phyloP scores from a whole-genome alignment of 1,284 basidiomycete species.

The Ustilago loliicola region DNA sequence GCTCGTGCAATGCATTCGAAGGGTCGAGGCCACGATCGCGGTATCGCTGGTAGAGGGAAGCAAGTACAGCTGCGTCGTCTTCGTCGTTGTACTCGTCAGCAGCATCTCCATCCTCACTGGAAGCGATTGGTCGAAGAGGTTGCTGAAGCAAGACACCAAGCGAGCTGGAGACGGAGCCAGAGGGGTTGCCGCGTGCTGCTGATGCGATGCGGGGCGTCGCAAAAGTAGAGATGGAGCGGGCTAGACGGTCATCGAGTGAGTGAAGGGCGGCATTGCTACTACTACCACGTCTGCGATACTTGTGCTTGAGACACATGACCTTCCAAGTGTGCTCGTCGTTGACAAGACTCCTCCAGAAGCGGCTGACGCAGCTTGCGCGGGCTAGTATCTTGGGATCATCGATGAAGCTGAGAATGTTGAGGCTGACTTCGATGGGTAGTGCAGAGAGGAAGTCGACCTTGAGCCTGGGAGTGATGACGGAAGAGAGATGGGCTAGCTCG shows the following conservation, averaged over 20 bases:
- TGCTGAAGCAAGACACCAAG: conserved; percentile 36
- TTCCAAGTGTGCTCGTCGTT: conserved; percentile 88
- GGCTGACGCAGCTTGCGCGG: conserved; percentile 80
- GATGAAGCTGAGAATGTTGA: conserved; percentile 85
- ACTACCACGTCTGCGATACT: conserved; percentile 47
- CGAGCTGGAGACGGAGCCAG: conserved; percentile 17
- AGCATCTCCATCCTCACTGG: conserved; percentile 21
- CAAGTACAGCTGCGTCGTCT: conserved; percentile 50
- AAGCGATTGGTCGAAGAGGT: conserved; percentile 10
- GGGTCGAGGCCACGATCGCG: conserved; percentile 59
- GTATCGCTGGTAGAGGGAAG: conserved; percentile 57
- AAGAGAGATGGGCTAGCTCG: conserved; percentile 84
- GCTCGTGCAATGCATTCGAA: conserved; percentile 59
- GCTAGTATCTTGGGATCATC: conserved; percentile 84
- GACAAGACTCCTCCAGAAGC: conserved; percentile 82
- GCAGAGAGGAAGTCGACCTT: conserved; percentile 87
- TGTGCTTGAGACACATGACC: conserved; percentile 77
- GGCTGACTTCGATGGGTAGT: conserved; percentile 85
- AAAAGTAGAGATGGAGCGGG: conserved; percentile 31
- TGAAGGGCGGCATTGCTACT: conserved; percentile 36
- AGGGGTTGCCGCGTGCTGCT: neutral
- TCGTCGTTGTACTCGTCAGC: conserved; percentile 27
- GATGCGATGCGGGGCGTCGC: conserved; percentile 17
- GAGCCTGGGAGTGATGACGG: conserved; percentile 81
- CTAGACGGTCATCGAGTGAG: conserved; percentile 39